Conservation (phyloP, 305 asterid species). For the Solanum hybrid region DNA sequence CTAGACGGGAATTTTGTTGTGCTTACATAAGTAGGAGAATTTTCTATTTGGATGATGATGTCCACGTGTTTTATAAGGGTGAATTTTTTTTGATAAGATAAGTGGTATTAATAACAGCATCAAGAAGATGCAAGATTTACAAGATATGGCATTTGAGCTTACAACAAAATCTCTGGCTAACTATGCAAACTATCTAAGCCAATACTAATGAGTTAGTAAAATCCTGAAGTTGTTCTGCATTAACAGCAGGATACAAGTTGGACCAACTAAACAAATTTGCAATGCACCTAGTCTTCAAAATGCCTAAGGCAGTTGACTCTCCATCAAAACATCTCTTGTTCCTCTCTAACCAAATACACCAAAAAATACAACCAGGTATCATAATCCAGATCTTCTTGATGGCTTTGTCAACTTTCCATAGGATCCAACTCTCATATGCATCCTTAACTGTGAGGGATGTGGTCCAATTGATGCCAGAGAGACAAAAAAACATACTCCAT, state of each 20-base stretch:
- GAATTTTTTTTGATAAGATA: background rate
- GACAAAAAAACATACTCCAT: background rate
- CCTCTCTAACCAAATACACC: background rate
- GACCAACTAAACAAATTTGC: background rate
- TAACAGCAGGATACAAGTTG: background rate
- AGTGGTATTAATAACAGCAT: background rate
- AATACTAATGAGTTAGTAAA: background rate
- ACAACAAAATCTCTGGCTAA: background rate
- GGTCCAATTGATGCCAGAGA: background rate
- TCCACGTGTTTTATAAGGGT: background rate
- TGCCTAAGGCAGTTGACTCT: background rate
- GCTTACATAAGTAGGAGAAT: background rate
- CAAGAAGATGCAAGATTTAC: background rate
- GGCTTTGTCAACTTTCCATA: background rate
- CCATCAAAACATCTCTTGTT: background rate
- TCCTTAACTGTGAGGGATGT: background rate
- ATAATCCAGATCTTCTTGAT: background rate
- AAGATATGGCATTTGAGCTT: background rate
- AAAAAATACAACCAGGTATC: background rate
- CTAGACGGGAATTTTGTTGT: background rate
- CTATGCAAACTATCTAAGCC: background rate
- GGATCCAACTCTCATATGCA: background rate
- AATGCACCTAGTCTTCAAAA: background rate
- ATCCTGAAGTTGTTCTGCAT: background rate
- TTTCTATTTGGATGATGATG: background rate